phyloP scores from a whole-genome alignment of 2,329 filamentous ascomycete genomes.

The Epichloe coenophiala region DNA sequence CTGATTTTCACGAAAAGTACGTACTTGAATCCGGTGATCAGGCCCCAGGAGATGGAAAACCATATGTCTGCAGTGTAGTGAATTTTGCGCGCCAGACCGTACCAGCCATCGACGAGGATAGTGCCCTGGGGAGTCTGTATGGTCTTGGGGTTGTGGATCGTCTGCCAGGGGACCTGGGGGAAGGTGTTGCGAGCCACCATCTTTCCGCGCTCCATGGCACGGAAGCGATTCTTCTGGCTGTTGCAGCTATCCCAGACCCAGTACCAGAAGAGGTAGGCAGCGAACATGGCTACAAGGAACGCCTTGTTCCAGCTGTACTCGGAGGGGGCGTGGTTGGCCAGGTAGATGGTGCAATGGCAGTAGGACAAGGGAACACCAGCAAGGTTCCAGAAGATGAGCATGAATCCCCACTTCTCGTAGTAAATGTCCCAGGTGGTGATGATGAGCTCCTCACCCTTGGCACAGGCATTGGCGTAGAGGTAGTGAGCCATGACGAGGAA shows the following conservation, averaged over 20 bases:
- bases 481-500: conserved; percentile 85
- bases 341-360: conserved; percentile 84
- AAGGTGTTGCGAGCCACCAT: conserved; percentile 62
- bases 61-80: conserved; percentile 36
- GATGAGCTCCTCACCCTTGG: conserved; percentile 85
- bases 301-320: conserved; percentile 65
- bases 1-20: not conserved
- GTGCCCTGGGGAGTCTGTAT: conserved; percentile 62
- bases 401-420: conserved; percentile 94
- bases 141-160: conserved; percentile 64
- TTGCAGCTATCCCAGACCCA: conserved; percentile 89
- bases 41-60: conserved; percentile 37
- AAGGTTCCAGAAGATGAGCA: conserved; percentile 96
- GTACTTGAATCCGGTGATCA: conserved; percentile 35
- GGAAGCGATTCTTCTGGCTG: conserved; percentile 88
- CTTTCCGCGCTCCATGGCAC: conserved; percentile 63
- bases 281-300: conserved; percentile 50
- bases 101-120: conserved; percentile 79
- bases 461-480: conserved; percentile 83
- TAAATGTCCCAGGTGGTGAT: conserved; percentile 90
- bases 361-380: conserved; percentile 83
- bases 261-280: conserved; percentile 69
- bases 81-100: conserved; percentile 54
- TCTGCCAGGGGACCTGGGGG: conserved; percentile 86
- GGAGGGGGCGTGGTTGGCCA: conserved; percentile 69